These are phyloP conservation scores for Prunus davidiana DNA, from an alignment of 306 rosid species.

Conservation along the genomic window DNA sequence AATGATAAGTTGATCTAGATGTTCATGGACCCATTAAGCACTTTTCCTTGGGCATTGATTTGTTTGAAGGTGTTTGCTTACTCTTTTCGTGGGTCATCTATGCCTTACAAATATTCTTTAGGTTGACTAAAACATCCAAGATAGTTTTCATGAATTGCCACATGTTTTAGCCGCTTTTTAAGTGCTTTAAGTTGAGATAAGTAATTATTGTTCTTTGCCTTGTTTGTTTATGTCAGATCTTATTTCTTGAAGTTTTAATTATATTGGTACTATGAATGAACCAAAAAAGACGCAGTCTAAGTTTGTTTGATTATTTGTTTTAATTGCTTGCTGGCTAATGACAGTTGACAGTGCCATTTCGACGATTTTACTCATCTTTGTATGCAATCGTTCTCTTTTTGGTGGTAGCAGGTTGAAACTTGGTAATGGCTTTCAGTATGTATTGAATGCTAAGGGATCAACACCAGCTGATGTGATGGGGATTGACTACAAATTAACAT, in stretches of 20 bases:
- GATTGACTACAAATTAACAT: constrained; percentile 52
- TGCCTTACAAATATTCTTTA: background rate
- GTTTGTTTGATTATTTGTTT: background rate
- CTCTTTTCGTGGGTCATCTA: background rate
- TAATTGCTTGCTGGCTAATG: background rate
- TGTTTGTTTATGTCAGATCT: background rate
- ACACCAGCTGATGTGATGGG: constrained; percentile 83
- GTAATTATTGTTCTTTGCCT: background rate
- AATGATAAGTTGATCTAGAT: background rate
- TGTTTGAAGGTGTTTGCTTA: no score
- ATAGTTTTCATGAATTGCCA: background rate
- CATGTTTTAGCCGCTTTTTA: background rate
- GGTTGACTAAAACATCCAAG: background rate
- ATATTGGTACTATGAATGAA: background rate
- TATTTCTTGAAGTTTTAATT: background rate
- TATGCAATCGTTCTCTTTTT: constrained; percentile 1
- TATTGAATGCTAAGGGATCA: constrained; percentile 64
- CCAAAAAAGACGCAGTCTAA: background rate
- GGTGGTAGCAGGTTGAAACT: constrained; percentile 66
- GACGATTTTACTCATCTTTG: background rate
- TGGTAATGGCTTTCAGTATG: constrained; percentile 58
- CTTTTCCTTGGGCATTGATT: background rate
- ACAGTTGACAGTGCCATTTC: background rate
- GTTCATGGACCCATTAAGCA: background rate
- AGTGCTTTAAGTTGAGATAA: background rate